phyloP scores from a whole-genome alignment of 2,329 filamentous ascomycete genomes.

The Apiospora marii region DNA sequence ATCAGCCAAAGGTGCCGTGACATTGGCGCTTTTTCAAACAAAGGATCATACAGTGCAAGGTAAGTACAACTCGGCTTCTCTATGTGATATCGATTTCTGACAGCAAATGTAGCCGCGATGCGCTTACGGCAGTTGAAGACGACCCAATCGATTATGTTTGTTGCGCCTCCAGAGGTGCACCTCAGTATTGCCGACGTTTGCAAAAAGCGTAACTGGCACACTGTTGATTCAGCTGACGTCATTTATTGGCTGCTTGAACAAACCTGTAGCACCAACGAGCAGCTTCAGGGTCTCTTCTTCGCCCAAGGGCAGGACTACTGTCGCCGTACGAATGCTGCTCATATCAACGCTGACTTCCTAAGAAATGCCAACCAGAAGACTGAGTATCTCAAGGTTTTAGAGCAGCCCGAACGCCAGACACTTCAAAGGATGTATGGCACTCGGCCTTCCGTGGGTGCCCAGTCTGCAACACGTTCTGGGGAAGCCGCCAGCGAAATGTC shows the following conservation, averaged over 20 bases:
- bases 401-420: not conserved
- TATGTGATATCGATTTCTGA: not conserved
- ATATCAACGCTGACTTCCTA: not conserved
- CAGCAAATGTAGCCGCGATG: slow-evolving; percentile 67
- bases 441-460: not conserved
- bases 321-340: slow-evolving; percentile 44
- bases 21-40: slow-evolving; percentile 60
- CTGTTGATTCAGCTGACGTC: slow-evolving; percentile 57
- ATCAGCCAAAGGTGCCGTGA: slow-evolving; percentile 57
- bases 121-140: slow-evolving; percentile 64
- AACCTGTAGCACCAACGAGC: slow-evolving; percentile 66
- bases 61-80: not conserved
- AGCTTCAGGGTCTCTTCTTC: slow-evolving; percentile 64
- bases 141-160: slow-evolving; percentile 59
- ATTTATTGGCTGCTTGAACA: slow-evolving; percentile 68
- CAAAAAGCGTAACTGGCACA: not conserved
- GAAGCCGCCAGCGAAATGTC: not conserved
- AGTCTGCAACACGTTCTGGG: not conserved
- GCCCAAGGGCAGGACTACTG: slow-evolving; percentile 70
- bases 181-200: slow-evolving; percentile 1
- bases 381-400: not conserved
- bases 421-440: not conserved
- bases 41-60: slow-evolving; percentile 48
- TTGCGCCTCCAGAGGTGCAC: slow-evolving; percentile 55
- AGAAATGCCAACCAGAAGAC: not conserved